Base-by-base conservation (phyloP, 257 asterid species). In the Solanum tacnaense region DNA sequence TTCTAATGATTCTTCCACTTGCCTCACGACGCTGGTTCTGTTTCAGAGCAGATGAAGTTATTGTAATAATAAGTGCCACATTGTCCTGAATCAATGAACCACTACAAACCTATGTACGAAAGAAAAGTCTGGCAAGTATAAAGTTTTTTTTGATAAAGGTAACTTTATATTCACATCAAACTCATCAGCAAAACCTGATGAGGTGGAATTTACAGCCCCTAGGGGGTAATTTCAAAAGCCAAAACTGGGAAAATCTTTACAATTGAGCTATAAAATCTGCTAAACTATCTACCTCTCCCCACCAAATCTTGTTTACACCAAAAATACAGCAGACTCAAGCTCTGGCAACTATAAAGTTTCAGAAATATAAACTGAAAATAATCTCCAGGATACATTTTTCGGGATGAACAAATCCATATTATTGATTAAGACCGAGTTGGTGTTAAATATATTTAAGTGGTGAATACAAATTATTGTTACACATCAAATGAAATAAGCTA, bases 11-110 rank as follows among this genome's bases (percentile, higher is more conserved):
- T 95, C 95, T 92, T 88, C 98, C 98, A 92, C 94, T 88, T 88
- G 96, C 88, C 93, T 95, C 98, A n/a, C 94, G 96, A 49, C 88
- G 93, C 91, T 92, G 97, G 90, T 92, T 94, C 91, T 91, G 97
- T 88, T 78, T 93, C 9, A 52, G 60, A 86, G 89, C 84, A 90
- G 91, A 74, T 89, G 92, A 87, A 83, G 72, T 81, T 31, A 90
- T 89, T 52, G 92, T 92, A 60, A 87, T 87, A 90, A 92, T 90
- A 79, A 93, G 87, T 78, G 89, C 86, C 32, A 87, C 91, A 90
- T 73, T 92, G 67, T 93, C 94, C 87, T 90, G 94, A 83, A 72
- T 60, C 38, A 90, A 38, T 34, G 93, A 88, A 87, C 90, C 92
- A 85, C 92, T 92, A 91, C 93, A 87, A 44, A 91, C 60, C 92